A percentile compares a stretch with the other conserved stretches of the same genome.
Evolutionary conservation across 768 basidiomycete species (phyloP).

Genomic region (Tulasnella sp.): DNA sequence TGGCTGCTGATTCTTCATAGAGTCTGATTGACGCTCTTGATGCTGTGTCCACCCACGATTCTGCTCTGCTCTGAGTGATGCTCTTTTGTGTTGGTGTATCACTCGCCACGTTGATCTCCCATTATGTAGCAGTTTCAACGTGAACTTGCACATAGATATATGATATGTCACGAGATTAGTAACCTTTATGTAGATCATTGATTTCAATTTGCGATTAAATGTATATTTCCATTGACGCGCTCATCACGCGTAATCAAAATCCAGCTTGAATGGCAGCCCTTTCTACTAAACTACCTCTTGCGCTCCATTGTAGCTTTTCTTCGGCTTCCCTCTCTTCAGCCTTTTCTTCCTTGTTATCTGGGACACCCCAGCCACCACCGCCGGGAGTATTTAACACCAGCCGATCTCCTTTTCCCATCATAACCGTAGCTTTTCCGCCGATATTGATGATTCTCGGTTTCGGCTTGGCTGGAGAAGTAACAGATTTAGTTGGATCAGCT

Average conservation of each 20-base stretch:
- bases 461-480: slow-evolving; percentile 9
- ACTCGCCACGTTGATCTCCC: no score
- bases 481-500: background rate
- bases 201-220: no score
- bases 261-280: slow-evolving; percentile 1
- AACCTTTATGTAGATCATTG: no score
- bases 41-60: no score
- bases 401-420: slow-evolving; percentile 79
- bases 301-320: slow-evolving; percentile 4
- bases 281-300: slow-evolving; percentile 9
- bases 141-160: no score
- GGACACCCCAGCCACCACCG: slow-evolving; percentile 70
- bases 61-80: no score
- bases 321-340: slow-evolving; percentile 16
- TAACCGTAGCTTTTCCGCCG: slow-evolving; percentile 75
- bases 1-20: no score
- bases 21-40: no score
- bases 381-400: slow-evolving; percentile 80
- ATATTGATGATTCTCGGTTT: slow-evolving; percentile 58
- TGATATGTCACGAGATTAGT: no score
- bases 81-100: no score
- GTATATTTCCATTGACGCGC: no score
- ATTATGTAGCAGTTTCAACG: no score
- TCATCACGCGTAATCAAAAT: background rate
- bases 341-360: slow-evolving; percentile 19